A percentile compares a stretch with the other conserved stretches of the same genome.
Evolutionary conservation across 495 filamentous ascomycete species (phyloP).

Genomic region (Lasiosphaeria ovina): DNA sequence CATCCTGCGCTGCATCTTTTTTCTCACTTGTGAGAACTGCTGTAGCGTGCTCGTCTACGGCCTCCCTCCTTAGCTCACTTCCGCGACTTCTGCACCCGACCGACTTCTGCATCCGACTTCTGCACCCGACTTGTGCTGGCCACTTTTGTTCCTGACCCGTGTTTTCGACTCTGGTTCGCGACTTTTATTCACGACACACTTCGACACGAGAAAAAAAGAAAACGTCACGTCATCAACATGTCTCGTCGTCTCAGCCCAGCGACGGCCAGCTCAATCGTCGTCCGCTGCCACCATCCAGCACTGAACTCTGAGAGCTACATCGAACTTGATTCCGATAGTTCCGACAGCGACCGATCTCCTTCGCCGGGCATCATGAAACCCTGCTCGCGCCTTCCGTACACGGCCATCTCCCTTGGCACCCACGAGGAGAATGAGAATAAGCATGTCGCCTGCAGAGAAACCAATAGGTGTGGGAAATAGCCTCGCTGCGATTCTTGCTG

Average conservation of each 20-base stretch:
- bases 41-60: constrained; percentile 25
- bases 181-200: too few relatives aligned
- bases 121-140: too few relatives aligned
- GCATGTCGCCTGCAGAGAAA: neutral
- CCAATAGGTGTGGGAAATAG: constrained; percentile 10
- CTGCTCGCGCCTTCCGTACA: neutral
- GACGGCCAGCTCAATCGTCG: too few relatives aligned
- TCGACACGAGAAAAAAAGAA: too few relatives aligned
- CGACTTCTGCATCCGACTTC: neutral
- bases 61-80: neutral
- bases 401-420: constrained; percentile 2
- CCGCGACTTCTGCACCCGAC: neutral
- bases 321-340: constrained; percentile 7
- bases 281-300: neutral
- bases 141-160: neutral
- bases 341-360: neutral
- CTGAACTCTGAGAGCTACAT: constrained; percentile 13
- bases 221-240: too few relatives aligned
- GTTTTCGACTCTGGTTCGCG: neutral
- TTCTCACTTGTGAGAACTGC: constrained; percentile 34
- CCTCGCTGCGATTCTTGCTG: neutral
- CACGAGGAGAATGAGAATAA: neutral
- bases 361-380: neutral
- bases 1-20: constrained; percentile 32
- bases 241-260: too few relatives aligned